Percentiles rank a stretch among this genome's conserved stretches.
These are phyloP conservation scores for Pseudopyricularia cyperi DNA, from an alignment of 2,329 filamentous ascomycete species.

Conservation along the genomic window DNA sequence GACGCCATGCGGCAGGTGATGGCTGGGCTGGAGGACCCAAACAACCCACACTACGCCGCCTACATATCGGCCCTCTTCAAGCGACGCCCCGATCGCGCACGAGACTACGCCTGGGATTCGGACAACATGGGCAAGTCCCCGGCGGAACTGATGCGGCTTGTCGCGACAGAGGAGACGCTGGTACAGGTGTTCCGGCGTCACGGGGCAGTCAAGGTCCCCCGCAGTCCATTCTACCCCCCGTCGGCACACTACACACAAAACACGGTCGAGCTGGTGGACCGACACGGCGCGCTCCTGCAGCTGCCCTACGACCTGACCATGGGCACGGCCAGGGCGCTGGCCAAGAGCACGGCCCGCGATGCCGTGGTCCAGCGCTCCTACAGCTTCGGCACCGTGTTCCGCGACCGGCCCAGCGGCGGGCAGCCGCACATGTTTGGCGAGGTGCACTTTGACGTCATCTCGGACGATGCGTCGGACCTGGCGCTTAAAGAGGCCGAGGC, in stretches of 20 bases:
- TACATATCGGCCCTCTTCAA: constrained; percentile 79
- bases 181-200: constrained; percentile 74
- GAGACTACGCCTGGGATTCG: constrained; percentile 71
- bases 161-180: constrained; percentile 61
- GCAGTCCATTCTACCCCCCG: constrained; percentile 67
- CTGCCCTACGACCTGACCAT: constrained; percentile 89
- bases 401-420: constrained; percentile 64
- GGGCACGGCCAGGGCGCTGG: constrained; percentile 74
- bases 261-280: constrained; percentile 68
- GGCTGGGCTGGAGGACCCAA: constrained; percentile 66
- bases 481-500: constrained; percentile 87
- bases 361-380: constrained; percentile 63
- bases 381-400: constrained; percentile 77
- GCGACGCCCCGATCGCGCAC: constrained; percentile 61
- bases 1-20: constrained; percentile 79
- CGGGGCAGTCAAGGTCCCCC: constrained; percentile 70
- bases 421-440: constrained; percentile 76
- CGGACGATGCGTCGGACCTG: constrained; percentile 65
- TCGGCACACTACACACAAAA: constrained; percentile 66
- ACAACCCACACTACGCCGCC: constrained; percentile 79
- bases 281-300: constrained; percentile 77
- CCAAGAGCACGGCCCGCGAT: constrained; percentile 47
- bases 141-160: constrained; percentile 55
- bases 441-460: constrained; percentile 94
- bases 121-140: constrained; percentile 38